phyloP scores from a whole-genome alignment of 2,329 filamentous ascomycete genomes.

The Trichoderma sp. region DNA sequence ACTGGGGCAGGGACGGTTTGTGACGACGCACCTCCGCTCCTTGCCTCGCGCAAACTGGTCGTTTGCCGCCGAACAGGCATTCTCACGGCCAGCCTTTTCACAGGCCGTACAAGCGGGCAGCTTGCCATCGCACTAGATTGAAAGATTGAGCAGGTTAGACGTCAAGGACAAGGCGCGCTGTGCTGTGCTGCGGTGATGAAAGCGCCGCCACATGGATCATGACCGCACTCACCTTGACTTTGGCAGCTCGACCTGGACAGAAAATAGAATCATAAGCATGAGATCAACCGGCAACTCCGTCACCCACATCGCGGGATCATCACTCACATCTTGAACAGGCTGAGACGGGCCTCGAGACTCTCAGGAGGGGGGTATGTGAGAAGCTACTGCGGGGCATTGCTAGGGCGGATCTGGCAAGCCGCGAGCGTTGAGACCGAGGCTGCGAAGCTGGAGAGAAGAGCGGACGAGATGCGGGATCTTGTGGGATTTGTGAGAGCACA shows the following conservation, averaged over 20 bases:
- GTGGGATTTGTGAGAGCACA: background rate
- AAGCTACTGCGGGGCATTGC: constrained; percentile 49
- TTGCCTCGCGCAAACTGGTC: constrained; percentile 96
- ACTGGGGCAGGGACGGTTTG: background rate
- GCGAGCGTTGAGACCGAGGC: background rate
- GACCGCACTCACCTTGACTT: constrained; percentile 69
- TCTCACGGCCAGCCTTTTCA: constrained; percentile 82
- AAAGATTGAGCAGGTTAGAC: background rate
- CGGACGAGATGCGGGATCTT: background rate
- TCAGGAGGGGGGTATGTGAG: constrained; percentile 58
- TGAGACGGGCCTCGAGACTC: constrained; percentile 75
- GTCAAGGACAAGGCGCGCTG: background rate
- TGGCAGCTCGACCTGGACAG: constrained; percentile 70
- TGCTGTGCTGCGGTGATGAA: background rate
- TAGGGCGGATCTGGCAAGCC: constrained; percentile 1
- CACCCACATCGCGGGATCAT: background rate
- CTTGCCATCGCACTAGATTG: constrained; percentile 80
- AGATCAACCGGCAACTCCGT: background rate
- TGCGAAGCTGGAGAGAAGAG: background rate
- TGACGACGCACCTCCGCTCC: constrained; percentile 66
- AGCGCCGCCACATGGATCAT: constrained; percentile 2
- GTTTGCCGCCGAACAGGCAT: constrained; percentile 88
- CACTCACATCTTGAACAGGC: constrained; percentile 72
- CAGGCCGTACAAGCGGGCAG: constrained; percentile 93
- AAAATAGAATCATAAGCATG: constrained; percentile 10